A percentile compares a stretch with the other conserved stretches of the same genome.
Conservation (phyloP, 208 protist species). For the Trichomonas vaginalis region DNA sequence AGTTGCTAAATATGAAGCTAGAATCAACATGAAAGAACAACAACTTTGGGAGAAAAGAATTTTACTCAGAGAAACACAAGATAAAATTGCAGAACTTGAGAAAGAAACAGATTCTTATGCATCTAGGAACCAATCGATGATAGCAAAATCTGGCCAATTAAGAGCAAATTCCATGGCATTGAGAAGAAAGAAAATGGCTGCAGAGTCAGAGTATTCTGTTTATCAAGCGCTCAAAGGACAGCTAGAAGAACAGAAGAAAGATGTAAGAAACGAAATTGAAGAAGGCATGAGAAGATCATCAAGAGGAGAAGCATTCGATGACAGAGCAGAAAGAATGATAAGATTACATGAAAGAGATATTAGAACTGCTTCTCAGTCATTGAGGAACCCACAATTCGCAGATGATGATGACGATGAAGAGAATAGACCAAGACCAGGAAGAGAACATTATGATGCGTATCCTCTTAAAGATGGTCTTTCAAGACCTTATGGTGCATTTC, state of each 20-base stretch:
- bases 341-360: conserved; percentile 1
- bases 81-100: not conserved
- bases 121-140: not conserved
- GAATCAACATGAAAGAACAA: not conserved
- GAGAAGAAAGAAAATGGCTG: conserved; percentile 11
- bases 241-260: conserved; percentile 9
- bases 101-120: not conserved
- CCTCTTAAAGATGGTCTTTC: not conserved
- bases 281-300: not conserved
- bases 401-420: not conserved
- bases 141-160: not conserved
- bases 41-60: conserved; percentile 3
- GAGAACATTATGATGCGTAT: not conserved
- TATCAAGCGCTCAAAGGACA: not conserved
- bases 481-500: not conserved
- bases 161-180: not conserved
- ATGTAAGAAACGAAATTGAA: not conserved
- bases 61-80: not conserved
- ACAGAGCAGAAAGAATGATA: not conserved
- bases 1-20: not conserved
- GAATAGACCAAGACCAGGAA: not conserved
- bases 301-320: conserved; percentile 10
- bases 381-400: not conserved
- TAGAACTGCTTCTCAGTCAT: not conserved
- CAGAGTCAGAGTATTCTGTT: not conserved